Base-by-base conservation (phyloP, 805 yeast species). In the Starmerella kuoi region DNA sequence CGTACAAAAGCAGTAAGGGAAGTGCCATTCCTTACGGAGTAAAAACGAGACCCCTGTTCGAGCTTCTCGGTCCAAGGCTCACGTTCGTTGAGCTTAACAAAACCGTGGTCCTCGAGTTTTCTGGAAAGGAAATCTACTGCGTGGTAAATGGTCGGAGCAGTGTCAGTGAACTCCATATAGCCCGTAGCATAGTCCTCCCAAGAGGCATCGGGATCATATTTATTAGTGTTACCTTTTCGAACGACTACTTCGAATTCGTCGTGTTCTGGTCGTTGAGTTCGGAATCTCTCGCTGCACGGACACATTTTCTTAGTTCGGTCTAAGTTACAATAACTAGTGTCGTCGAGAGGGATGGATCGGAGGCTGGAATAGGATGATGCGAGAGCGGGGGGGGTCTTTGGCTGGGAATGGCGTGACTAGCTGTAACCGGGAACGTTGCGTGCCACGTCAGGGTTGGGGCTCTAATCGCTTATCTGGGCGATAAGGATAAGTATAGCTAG, bases 121-220 rank as follows among this genome's bases (percentile, higher is more conserved):
- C 61, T 54, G 33, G 73, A 57, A 45, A 80, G 68, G 54, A 64
- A 61, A 30, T 68, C 58, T 14, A 79, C 76, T 21, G 77, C 86
- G 56, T 83, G 94, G 64, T 62, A 82, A 31, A 76, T 76, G 15
- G 93, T 82, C 37, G 94, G 94, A 52, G 72, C 73, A 27, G 67
- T 63, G 57, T 76, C 75, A 38, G 85, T 79, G 65, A 83, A 83
- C 49, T 76, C 74, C 45, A 81, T 69, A 61, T 78, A 82, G 34
- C 70, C 66, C 21, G 47, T 23, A 38, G 59, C 59, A 33, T 53
- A 53, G 35, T 48, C 53, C 40, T 53, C 57, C 52, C 52, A 47
- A 17, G 50, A 37, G 15, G 37, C 9, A 5, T 31, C 33, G 23
- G 59, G 56, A 32, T 54, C 57, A 32, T 32, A 42, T 15, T 34